Conservation (phyloP, 2,329 filamentous ascomycete genomes). For the Acarospora socialis region DNA sequence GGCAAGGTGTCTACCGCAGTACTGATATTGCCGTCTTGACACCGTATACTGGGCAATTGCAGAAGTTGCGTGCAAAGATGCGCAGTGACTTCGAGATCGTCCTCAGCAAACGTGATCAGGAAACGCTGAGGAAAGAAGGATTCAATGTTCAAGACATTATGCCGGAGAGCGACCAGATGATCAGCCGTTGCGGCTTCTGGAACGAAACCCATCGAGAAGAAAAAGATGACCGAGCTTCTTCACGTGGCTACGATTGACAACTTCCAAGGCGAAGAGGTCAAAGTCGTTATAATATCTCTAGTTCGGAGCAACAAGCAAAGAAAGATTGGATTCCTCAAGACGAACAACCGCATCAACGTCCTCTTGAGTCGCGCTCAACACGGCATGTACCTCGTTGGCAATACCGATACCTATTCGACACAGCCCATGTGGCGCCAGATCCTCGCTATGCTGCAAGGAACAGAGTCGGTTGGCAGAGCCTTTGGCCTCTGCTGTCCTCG, state of each 20-base stretch:
- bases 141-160: too few species aligned
- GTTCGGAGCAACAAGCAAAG: constrained; percentile 46
- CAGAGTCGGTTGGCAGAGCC: too few species aligned
- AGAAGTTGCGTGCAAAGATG: constrained; percentile 10
- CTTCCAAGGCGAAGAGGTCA: constrained; percentile 58
- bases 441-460: too few species aligned
- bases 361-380: too few species aligned
- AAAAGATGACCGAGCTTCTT: constrained; percentile 4
- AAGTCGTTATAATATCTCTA: constrained; percentile 49
- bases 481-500: too few species aligned
- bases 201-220: constrained; percentile 1
- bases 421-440: too few species aligned
- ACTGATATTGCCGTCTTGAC: constrained; percentile 16
- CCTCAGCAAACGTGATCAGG: too few species aligned
- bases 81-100: too few species aligned
- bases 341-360: constrained; percentile 50
- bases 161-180: too few species aligned
- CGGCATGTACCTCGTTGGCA: too few species aligned
- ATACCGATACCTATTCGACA: too few species aligned
- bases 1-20: constrained; percentile 15
- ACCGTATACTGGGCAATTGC: constrained; percentile 13
- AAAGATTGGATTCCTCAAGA: constrained; percentile 47
- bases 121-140: too few species aligned
- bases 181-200: background rate
- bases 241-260: constrained; percentile 49